A percentile compares a stretch with the other conserved stretches of the same genome.
Conservation (phyloP, 805 yeast species). For the Ogataea haglerorum region DNA sequence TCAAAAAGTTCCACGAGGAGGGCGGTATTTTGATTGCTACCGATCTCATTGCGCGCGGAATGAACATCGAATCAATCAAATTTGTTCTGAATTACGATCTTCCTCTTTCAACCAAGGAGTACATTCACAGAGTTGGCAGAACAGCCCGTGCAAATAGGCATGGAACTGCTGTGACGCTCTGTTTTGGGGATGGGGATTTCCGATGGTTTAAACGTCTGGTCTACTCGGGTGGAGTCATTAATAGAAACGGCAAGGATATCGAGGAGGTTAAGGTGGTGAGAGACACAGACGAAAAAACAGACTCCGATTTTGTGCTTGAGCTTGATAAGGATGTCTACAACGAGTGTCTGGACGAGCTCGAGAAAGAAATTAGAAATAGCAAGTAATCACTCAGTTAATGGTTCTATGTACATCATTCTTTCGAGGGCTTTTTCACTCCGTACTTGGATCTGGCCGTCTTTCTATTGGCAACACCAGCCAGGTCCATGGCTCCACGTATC, state of each 20-base stretch:
- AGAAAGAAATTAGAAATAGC: conserved; percentile 36
- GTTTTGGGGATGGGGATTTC: conserved; percentile 76
- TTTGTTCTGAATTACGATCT: conserved; percentile 87
- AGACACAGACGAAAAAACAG: conserved; percentile 13
- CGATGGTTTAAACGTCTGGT: conserved; percentile 55
- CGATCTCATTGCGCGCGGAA: conserved; percentile 94
- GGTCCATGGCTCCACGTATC: conserved; percentile 89
- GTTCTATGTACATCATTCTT: conserved; percentile 28
- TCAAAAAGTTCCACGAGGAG: conserved; percentile 52
- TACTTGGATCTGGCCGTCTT: conserved; percentile 86
- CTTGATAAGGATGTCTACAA: conserved; percentile 40
- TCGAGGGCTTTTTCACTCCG: conserved; percentile 83
- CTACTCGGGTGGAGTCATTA: conserved; percentile 47
- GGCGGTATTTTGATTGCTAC: conserved; percentile 68
- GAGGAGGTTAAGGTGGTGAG: conserved; percentile 33
- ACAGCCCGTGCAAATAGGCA: conserved; percentile 87
- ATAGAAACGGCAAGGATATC: conserved; percentile 40
- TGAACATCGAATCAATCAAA: conserved; percentile 68
- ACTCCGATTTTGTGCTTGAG: conserved; percentile 31
- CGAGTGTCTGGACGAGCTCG: conserved; percentile 41
- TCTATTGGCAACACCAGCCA: conserved; percentile 93
- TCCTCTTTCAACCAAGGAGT: conserved; percentile 85
- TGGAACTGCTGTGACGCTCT: conserved; percentile 73
- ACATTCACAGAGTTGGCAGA: conserved; percentile 94
- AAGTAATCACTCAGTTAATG: background rate